Evolutionary conservation across 2,329 filamentous ascomycete genomes (phyloP), one percentile per base, ranked within the genome.

Genomic region (Colletotrichum sp.): DNA sequence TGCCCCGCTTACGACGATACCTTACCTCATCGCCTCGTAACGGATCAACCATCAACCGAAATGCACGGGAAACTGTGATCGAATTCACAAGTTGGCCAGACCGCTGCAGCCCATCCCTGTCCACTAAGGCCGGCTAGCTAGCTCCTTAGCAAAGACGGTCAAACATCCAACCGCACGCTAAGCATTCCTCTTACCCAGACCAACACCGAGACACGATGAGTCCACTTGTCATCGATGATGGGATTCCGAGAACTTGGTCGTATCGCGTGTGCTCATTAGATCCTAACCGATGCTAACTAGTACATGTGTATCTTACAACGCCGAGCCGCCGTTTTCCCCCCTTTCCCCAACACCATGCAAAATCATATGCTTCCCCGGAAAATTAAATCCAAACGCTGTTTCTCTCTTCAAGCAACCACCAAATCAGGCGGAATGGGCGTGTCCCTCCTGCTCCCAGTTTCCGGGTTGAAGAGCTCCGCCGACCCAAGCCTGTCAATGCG

Each of bases 341-440:
- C 36, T 61, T 10, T 63, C 10, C 66, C 71, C 75, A 55, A 72
- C 70, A 48, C 43, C 10, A 26, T 64, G 61, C 63, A n/a, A 57
- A 39, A 43, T 16, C 52, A 39, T 30, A 52, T 34, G n/a, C 52
- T 34, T n/a, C 28, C 16, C 48, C 55, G 24, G 18, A 39, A 34
- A 63, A 68, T 64, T 39, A 48, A 21, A 66, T 63, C 12, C 39
- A 36, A 14, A 39, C 6, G 10, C 16, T 16, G 10, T n/a, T 12
- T 36, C 24, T 24, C 10, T 24, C n/a, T 18, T 77, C 66, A 78
- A 10, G 39, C 39, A 24, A 75, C 71, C 60, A 81, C 76, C 65
- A 83, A 68, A 60, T 83, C 82, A 7, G 83, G 81, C 2, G 83
- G 83, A 30, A 85, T 82, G 8, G 84, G 84, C 24, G 83, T 84